Conservation (phyloP, 2,329 filamentous ascomycete species). For the Colletotrichum theobromicola region DNA sequence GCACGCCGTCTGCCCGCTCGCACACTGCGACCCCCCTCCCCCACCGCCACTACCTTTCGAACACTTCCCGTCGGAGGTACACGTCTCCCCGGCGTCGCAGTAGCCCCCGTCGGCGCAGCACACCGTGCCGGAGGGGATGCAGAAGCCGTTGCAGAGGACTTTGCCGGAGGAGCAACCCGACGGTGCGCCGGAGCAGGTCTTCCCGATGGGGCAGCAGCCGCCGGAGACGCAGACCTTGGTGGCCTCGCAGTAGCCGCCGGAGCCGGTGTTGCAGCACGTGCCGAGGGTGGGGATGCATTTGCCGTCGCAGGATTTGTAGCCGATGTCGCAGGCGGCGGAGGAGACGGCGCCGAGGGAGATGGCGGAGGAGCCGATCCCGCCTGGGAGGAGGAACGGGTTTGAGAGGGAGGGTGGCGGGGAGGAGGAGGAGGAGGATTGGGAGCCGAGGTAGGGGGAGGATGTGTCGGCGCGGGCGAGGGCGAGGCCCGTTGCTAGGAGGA, state of each 20-base stretch:
- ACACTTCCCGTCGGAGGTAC: conserved; percentile 28
- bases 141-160: conserved; percentile 30
- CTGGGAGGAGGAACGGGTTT: conserved; percentile 21
- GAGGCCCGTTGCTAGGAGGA: neutral
- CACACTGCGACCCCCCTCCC: conserved; percentile 12
- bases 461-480: neutral
- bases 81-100: conserved; percentile 34
- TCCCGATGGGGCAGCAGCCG: conserved; percentile 38
- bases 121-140: conserved; percentile 33
- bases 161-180: conserved; percentile 29
- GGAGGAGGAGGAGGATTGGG: neutral
- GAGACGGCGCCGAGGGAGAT: conserved; percentile 22
- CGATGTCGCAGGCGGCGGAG: conserved; percentile 23
- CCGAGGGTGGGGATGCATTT: conserved; percentile 34
- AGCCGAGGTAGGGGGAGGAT: neutral
- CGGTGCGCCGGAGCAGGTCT: conserved; percentile 33
- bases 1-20: conserved; percentile 24
- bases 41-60: conserved; percentile 11
- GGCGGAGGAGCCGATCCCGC: conserved; percentile 18
- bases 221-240: conserved; percentile 32
- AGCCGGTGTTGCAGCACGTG: conserved; percentile 33
- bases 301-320: conserved; percentile 30
- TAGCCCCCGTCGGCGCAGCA: conserved; percentile 34
- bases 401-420: neutral
- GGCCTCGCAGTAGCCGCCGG: conserved; percentile 34